Evolutionary conservation across 2,329 filamentous ascomycete species (phyloP), one percentile per base, ranked within the genome.

Genomic region (Seiridium unicorne): DNA sequence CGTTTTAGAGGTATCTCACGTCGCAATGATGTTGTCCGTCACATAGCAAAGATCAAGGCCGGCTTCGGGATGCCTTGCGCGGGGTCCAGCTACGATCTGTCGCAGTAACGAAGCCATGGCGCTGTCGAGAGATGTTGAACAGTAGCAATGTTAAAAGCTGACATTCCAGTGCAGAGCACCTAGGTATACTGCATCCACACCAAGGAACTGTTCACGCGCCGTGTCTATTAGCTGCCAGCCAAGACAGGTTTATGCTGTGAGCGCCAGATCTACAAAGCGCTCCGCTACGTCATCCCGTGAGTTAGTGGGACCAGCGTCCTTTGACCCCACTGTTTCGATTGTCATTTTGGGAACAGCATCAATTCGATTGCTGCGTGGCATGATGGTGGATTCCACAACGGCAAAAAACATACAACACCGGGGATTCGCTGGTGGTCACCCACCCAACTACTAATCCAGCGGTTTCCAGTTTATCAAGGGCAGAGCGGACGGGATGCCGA

Each of bases 11-110:
- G 6, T 3, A 44, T 70, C 81, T 60, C 72, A 87, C 81, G 84
- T 87, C 13, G 81, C 86, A 60, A 87, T 84, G 64, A 89, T 91
- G 69, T 90, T 86, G 69, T 93, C 87, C 0, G 93, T 96, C 42
- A 98, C 93, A 76, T 99, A 99, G 81, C 94, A 98, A 49, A 99
- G 84, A 73, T 99, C 95, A 34, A 99, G 83, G 5, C 91, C 90
- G 6, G 94, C 90, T 79, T 97, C 94, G 36, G 90, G 84, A 73
- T 98, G 93, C 68, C 89, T 86, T 61, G 89, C 82, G 65, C 95
- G 87, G 10, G 95, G 94, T 8, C 93, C 89, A 49, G 95, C 93
- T 63, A 98, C 92, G 64, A 98, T 91, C 73, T 96, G 92, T 68
- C 94, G 91, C 66, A 98, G 84, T 63, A 98, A 77, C 31, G 89